phyloP scores from a whole-genome alignment of 768 basidiomycete species.

The Lentinula detonsa region DNA sequence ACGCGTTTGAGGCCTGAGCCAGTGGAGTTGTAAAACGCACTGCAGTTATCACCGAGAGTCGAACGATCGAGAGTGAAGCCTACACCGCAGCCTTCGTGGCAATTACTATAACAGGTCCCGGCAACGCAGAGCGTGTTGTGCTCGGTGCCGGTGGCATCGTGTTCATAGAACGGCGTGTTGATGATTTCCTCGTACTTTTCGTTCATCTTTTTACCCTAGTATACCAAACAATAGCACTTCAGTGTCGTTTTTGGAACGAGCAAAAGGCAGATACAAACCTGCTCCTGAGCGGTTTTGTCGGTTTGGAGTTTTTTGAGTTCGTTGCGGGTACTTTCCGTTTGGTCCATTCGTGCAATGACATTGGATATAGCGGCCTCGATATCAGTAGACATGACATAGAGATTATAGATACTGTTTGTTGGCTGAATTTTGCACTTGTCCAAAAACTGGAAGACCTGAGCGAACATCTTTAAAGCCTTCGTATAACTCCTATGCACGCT shows the following conservation, averaged over 20 bases:
- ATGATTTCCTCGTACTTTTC: slow-evolving; percentile 7
- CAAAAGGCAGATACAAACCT: not conserved
- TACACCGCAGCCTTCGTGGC: slow-evolving; percentile 8
- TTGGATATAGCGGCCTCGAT: not conserved
- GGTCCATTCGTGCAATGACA: not conserved
- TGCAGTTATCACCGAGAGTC: slow-evolving; percentile 2
- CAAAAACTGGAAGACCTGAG: not conserved
- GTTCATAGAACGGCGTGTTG: slow-evolving; percentile 5
- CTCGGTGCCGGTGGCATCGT: not conserved
- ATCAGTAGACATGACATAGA: not conserved
- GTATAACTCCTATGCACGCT: not conserved
- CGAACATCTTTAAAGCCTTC: not conserved
- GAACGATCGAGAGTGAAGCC: slow-evolving; percentile 8
- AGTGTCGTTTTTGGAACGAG: not conserved
- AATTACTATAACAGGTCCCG: slow-evolving; percentile 10
- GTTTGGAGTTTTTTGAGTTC: not conserved
- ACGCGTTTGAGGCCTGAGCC: not conserved
- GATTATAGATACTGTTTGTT: not conserved
- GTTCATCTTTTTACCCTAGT: slow-evolving; percentile 5
- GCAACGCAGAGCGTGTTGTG: slow-evolving; percentile 11
- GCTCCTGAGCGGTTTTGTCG: not conserved
- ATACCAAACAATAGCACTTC: not conserved
- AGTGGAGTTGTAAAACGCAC: slow-evolving; percentile 1
- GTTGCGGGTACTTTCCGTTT: not conserved
- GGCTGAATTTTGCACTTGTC: not conserved